Conservation (phyloP, 495 filamentous ascomycete species). For the Tuber indicum region DNA sequence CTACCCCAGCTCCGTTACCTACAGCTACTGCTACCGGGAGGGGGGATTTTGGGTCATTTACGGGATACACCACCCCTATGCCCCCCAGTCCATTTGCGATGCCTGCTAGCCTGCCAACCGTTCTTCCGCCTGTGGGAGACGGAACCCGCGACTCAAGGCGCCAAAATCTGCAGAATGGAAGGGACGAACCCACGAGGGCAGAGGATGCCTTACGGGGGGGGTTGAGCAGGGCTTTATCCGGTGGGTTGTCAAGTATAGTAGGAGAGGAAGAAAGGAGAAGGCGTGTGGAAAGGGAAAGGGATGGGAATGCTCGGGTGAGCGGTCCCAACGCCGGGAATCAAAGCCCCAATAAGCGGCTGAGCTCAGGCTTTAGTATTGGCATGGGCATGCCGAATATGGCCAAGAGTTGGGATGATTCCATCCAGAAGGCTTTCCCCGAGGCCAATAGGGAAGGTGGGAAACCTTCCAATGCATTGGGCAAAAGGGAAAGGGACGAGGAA, state of each 20-base stretch:
- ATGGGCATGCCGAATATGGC: slow-evolving; percentile 34
- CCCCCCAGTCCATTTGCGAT: slow-evolving; percentile 49
- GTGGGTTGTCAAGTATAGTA: slow-evolving; percentile 16
- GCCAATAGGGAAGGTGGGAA: slow-evolving; percentile 26
- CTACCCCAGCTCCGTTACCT: slow-evolving; percentile 35
- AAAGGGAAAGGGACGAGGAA: slow-evolving; percentile 42
- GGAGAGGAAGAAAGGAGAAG: slow-evolving; percentile 27
- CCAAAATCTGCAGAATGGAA: slow-evolving; percentile 33
- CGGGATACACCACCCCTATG: slow-evolving; percentile 47
- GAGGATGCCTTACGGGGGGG: slow-evolving; percentile 50
- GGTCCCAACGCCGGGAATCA: slow-evolving; percentile 28
- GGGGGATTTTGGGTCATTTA: slow-evolving; percentile 42
- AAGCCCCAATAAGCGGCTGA: slow-evolving; percentile 27
- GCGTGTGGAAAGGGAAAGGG: slow-evolving; percentile 33
- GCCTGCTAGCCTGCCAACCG: slow-evolving; percentile 43
- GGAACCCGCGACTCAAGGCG: slow-evolving; percentile 39
- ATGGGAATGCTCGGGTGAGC: slow-evolving; percentile 30
- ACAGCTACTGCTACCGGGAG: slow-evolving; percentile 41
- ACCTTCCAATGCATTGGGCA: slow-evolving; percentile 15
- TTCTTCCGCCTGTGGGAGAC: slow-evolving; percentile 45
- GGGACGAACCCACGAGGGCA: slow-evolving; percentile 53
- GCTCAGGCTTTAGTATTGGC: slow-evolving; percentile 17
- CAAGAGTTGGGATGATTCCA: slow-evolving; percentile 32
- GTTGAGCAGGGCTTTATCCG: slow-evolving; percentile 41
- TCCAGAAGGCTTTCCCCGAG: slow-evolving; percentile 32